Evolutionary conservation across 2,329 filamentous ascomycete species (phyloP), one percentile per base, ranked within the genome.

Genomic region (Aspergillus candidus): DNA sequence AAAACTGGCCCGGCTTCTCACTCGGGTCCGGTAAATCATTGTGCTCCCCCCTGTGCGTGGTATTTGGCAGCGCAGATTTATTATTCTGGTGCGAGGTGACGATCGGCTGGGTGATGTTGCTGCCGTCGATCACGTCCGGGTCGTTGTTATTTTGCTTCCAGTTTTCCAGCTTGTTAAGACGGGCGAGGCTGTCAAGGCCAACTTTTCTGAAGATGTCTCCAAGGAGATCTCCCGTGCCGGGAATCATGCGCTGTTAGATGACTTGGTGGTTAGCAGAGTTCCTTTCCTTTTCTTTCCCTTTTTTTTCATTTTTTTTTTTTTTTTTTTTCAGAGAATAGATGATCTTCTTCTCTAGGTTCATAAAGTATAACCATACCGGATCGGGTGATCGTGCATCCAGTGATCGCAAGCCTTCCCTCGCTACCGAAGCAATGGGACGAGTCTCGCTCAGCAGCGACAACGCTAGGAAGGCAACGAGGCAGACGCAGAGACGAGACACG

Each of bases 1-100:
- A 43, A 36, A 60, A 54, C 11, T 39, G 22, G 1, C 50, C 38
- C 2, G 57, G 29, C 33, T 63, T 55, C 1, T 53, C 37, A 1
- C 43, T 36, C 3, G 48, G 40, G 32, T 39, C 32, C 11, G 36
- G 15, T 5, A 46, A 3, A 2, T 38, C n/a, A 2, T 12, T 36
- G 5, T 55, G 14, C 4, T 49, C 32, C 4, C 47, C 43, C 6
- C 32, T 27, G 8, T 40, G 42, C 14, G 39, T 6, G 32, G 8
- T 5, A 4, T 51, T 15, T 4, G 15, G 7, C 13, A 40, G n/a
- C 17, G 15, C 11, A n/a, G 33, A 7, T n/a, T 32, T 37, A 13
- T 8, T 31, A 4, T 43, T 35, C 11, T 44, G 6, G n/a, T 42
- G 13, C 11, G 17, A 15, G 30, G 33, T 40, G 22, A 42, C 18